Base-by-base conservation (phyloP, 2,329 filamentous ascomycete genomes). In the Grosmannia clavigera region DNA sequence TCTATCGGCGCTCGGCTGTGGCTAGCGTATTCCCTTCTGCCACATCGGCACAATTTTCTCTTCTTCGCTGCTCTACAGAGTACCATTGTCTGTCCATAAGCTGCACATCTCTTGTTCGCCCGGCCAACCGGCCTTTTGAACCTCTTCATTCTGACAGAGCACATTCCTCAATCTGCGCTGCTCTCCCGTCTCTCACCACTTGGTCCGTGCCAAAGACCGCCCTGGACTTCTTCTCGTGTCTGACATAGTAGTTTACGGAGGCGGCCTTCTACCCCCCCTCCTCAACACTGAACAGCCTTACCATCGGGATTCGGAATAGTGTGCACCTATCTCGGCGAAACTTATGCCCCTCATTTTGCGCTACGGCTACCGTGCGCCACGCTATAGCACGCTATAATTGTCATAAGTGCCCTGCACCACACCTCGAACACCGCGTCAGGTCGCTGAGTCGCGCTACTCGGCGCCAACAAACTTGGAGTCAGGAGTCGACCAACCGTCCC, bases 331-430 rank as follows among this genome's bases (percentile, higher is more conserved):
- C 52, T 55, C 52, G 12, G 52, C 31, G 27, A 29, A 52, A 19
- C 50, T 52, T 14, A 52, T 46, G 31, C 22, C 54, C 54, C 54
- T 43, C 35, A 5, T 35, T 53, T 55, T 58, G 46, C 52, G 52
- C 58, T 58, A 60, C 55, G 14, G 40, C 57, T 57, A 56, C 61
- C 61, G 52, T 63, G 52, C 55, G 52, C 46, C 60, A 27, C 60
- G 57, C 60, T 62, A 63, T 62, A 53, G 35, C 53, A 46, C 62
- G 48, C 58, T 55, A 31, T 27, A 58, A 22, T 9, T 53, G 50
- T 51, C 50, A 27, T 50, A 58, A 27, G 46, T 38, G 31, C 29
- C 19, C 43, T 51, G 46, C 56, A 50, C 9, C 55, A 46, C 55
- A 29, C 55, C 12, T 22, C 27, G 19, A 29, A 35, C 22, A 19